Conservation (phyloP, 371 early-diverging fungal species). For the Lichtheimia hyalospora region DNA sequence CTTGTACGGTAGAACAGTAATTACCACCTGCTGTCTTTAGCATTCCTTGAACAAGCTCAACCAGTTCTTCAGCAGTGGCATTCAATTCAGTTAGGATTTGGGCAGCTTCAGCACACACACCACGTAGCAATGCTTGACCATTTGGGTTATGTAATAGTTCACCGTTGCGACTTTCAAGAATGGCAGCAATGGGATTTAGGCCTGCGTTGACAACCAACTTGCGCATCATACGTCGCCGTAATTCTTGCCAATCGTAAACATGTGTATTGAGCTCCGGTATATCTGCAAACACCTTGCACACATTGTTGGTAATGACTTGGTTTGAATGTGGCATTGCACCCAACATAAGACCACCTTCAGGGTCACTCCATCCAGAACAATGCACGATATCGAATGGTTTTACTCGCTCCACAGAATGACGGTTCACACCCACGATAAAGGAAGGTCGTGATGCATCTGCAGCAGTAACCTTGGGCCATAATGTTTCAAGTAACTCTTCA, state of each 20-base stretch:
- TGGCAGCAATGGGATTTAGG: conserved; percentile 56
- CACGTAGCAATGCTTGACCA: conserved; percentile 18
- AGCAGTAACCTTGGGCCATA: conserved; percentile 28
- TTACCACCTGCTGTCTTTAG: conserved; percentile 37
- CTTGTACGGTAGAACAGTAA: conserved; percentile 59
- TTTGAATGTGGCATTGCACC: conserved; percentile 12
- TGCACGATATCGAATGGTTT: conserved; percentile 48
- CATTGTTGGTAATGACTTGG: neutral
- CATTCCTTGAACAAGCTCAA: conserved; percentile 25
- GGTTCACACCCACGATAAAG: conserved; percentile 55
- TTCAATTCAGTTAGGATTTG: conserved; percentile 25
- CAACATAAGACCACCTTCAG: conserved; percentile 34
- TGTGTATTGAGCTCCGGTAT: conserved; percentile 26
- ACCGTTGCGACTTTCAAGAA: conserved; percentile 47
- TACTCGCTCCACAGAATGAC: conserved; percentile 45
- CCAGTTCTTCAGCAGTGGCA: conserved; percentile 22
- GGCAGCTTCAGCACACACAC: conserved; percentile 32
- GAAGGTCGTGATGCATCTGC: conserved; percentile 21
- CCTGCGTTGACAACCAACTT: conserved; percentile 63
- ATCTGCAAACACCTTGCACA: conserved; percentile 10
- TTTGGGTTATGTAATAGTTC: conserved; percentile 20
- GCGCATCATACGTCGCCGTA: conserved; percentile 39
- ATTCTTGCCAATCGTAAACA: conserved; percentile 32
- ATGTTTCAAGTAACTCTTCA: conserved; percentile 40
- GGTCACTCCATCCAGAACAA: conserved; percentile 46